Evolutionary conservation across 371 early-diverging fungal genomes (phyloP), one percentile per base, ranked within the genome.

Genomic region (Zychaea mexicana): DNA sequence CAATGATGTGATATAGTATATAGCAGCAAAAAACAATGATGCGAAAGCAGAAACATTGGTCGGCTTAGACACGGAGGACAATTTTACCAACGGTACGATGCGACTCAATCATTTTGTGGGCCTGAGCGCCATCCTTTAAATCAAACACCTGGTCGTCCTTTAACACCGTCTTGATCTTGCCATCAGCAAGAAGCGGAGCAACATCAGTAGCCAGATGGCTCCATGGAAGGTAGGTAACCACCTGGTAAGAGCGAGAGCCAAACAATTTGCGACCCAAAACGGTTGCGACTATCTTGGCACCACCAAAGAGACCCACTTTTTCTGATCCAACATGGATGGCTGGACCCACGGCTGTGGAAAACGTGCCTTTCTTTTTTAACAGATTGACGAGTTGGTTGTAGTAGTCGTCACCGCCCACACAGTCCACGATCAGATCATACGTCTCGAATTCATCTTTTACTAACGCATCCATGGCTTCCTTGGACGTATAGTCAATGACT

Each of bases 81-180:
- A 87, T 75, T 60, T 87, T 87, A 6, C 87, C 87, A 32, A 77
- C 72, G 6, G 77, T 64, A 8, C 84, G 76, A 46, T 81, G 76
- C 8, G 80, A 55, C 36, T 68, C 70, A 17, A 73, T 64, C 27
- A 65, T 32, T 47, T 78, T 74, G 54, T 80, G 79, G 0, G 87
- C 87, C 26, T 64, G 68, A 26, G 36, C 52, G 3, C 66, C 74
- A 31, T 87, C 84, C 49, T 69, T 69, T 30, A 87, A 69, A 2
- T 62, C 67, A 36, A 61, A 57, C n/a, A 67, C 24, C 28, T 70
- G 52, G 2, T 61, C 61, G 13, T 66, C 61, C 22, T n/a, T 33
- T 21, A 66, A 33, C 19, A 57, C 24, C 9, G 53, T 61, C 54
- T 66, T 66, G 32, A 70, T 38, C 12, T 19, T 31, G n/a, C 53